phyloP scores from a whole-genome alignment of 345 rosid species.

The Acer yangbiense region DNA sequence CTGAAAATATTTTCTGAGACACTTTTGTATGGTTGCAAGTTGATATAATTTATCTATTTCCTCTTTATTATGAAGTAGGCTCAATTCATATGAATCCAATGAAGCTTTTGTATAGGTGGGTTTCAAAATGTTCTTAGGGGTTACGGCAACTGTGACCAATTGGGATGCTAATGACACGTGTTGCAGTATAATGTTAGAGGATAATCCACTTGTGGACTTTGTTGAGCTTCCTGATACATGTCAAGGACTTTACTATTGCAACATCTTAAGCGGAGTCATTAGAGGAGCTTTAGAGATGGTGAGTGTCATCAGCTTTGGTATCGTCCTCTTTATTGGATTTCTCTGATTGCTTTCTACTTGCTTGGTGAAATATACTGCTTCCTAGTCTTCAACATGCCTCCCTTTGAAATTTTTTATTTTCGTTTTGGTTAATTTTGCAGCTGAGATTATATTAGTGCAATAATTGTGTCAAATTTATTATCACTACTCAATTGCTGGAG shows the following conservation, averaged over 20 bases:
- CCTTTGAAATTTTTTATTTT: too few species aligned
- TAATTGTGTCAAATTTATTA: too few species aligned
- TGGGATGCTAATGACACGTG: slow-evolving; percentile 84
- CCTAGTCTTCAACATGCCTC: too few species aligned
- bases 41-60: background rate
- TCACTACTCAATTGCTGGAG: too few species aligned
- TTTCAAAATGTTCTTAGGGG: slow-evolving; percentile 91
- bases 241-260: slow-evolving; percentile 89
- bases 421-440: too few species aligned
- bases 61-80: background rate
- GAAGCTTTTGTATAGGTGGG: slow-evolving; percentile 57
- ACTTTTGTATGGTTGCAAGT: slow-evolving; percentile 3
- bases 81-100: background rate
- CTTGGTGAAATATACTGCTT: too few species aligned
- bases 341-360: too few species aligned
- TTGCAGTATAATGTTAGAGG: slow-evolving; percentile 80
- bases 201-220: slow-evolving; percentile 85
- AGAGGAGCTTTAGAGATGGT: slow-evolving; percentile 94
- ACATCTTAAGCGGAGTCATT: slow-evolving; percentile 81
- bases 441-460: too few species aligned
- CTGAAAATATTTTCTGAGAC: background rate
- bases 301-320: slow-evolving; percentile 16
- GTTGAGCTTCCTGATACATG: slow-evolving; percentile 92
- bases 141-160: slow-evolving; percentile 77
- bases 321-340: too few species aligned